A percentile compares a stretch with the other conserved stretches of the same genome.
Evolutionary conservation across 2,329 filamentous ascomycete genomes (phyloP).

Genomic region (Pseudogymnoascus sp.): DNA sequence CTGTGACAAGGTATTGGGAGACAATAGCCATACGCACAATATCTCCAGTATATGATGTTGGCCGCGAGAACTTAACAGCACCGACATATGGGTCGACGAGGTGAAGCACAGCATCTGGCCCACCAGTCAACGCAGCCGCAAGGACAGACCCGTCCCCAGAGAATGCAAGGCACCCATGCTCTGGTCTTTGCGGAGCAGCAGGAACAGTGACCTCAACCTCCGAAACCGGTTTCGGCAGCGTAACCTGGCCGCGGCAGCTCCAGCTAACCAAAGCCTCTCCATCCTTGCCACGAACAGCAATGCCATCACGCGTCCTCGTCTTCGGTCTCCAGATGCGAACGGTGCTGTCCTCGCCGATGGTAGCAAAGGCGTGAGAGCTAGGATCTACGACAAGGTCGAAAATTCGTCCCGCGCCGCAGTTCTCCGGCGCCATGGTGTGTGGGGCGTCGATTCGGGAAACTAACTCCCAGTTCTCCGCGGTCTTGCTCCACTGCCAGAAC

Average conservation of each 20-base stretch:
- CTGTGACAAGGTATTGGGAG: constrained; percentile 64
- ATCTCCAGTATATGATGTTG: constrained; percentile 58
- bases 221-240: constrained; percentile 34
- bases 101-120: constrained; percentile 57
- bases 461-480: constrained; percentile 59
- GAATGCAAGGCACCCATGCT: constrained; percentile 63
- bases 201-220: constrained; percentile 33
- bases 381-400: constrained; percentile 70
- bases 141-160: constrained; percentile 79
- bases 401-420: constrained; percentile 48
- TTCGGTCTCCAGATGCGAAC: constrained; percentile 78
- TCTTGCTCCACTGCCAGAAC: constrained; percentile 69
- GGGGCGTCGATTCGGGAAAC: constrained; percentile 78
- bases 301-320: constrained; percentile 59
- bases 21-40: constrained; percentile 65
- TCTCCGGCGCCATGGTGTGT: constrained; percentile 53
- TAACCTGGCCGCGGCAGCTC: constrained; percentile 57
- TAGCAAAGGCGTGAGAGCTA: constrained; percentile 65
- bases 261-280: constrained; percentile 63
- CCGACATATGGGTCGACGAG: constrained; percentile 69
- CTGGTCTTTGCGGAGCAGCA: constrained; percentile 25
- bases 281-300: constrained; percentile 52
- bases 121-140: constrained; percentile 56
- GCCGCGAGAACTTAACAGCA: constrained; percentile 56
- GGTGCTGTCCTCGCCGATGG: constrained; percentile 71